phyloP scores from a whole-genome alignment of 257 asterid genomes.

The Gynochthodes officinalis region DNA sequence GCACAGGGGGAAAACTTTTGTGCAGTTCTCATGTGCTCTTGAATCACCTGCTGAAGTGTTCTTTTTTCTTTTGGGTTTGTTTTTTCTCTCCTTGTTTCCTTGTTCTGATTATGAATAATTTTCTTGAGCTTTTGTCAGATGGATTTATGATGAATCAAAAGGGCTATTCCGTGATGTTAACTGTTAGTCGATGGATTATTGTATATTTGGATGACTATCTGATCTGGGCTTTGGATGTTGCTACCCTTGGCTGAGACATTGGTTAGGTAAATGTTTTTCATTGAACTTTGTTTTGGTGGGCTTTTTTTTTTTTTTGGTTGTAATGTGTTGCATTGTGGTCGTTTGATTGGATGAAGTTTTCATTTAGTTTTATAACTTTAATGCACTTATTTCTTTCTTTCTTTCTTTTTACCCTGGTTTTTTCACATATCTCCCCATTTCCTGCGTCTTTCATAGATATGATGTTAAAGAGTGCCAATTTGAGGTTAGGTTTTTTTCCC shows the following conservation, averaged over 20 bases:
- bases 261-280: constrained; percentile 14
- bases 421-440: too few relatives aligned
- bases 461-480: too few relatives aligned
- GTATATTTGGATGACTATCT: constrained; percentile 11
- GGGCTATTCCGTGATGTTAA: constrained; percentile 83
- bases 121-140: constrained; percentile 47
- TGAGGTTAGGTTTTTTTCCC: too few relatives aligned
- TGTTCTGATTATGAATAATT: neutral
- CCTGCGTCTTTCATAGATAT: too few relatives aligned
- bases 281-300: neutral
- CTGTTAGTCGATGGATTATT: constrained; percentile 31
- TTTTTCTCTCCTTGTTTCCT: neutral
- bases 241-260: constrained; percentile 7
- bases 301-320: neutral
- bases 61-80: too few relatives aligned
- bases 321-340: neutral
- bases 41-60: neutral
- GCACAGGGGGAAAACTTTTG: neutral
- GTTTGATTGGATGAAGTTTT: neutral
- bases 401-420: too few relatives aligned
- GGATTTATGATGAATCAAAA: constrained; percentile 94
- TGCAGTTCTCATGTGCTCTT: neutral
- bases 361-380: neutral
- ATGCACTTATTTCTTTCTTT: too few relatives aligned
- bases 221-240: constrained; percentile 13